Conservation (phyloP, 108 stramenopile species). For the Discostella stelligeroides region DNA sequence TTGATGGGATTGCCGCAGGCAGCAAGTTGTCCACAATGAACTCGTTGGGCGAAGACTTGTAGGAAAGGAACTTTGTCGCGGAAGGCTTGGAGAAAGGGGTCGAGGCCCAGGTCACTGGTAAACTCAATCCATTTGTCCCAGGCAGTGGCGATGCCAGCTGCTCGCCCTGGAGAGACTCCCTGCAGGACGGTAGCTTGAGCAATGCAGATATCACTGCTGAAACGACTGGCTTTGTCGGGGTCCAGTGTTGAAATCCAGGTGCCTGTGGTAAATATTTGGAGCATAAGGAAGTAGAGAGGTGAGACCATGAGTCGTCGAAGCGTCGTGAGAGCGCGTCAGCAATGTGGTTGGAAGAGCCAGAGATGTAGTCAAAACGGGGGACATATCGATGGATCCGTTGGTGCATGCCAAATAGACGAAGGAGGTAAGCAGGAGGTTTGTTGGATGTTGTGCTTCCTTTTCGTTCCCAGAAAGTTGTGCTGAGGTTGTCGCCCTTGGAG, state of each 20-base stretch:
- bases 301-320: not conserved
- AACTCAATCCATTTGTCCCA: slow-evolving; percentile 28
- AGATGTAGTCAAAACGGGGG: slow-evolving; percentile 20
- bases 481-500: slow-evolving; percentile 43
- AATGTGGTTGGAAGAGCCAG: slow-evolving; percentile 12
- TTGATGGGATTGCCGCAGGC: slow-evolving; percentile 12
- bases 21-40: slow-evolving; percentile 8
- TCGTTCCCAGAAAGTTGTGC: slow-evolving; percentile 43
- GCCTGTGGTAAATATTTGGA: slow-evolving; percentile 11
- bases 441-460: slow-evolving; percentile 44
- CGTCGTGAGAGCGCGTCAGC: not conserved
- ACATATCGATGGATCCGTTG: slow-evolving; percentile 39
- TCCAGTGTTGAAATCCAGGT: slow-evolving; percentile 12
- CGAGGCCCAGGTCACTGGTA: slow-evolving; percentile 20
- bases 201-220: slow-evolving; percentile 31
- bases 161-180: slow-evolving; percentile 35
- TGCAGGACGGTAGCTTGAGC: slow-evolving; percentile 21
- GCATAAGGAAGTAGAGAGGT: not conserved
- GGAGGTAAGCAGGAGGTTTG: slow-evolving; percentile 19
- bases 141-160: slow-evolving; percentile 7
- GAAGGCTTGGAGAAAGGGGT: slow-evolving; percentile 30
- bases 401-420: slow-evolving; percentile 45
- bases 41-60: slow-evolving; percentile 37
- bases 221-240: slow-evolving; percentile 16
- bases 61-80: slow-evolving; percentile 30